Percentiles rank a stretch among this genome's conserved stretches.
phyloP scores from a whole-genome alignment of 2,329 filamentous ascomycete species.

The Amylocarpus encephaloides region DNA sequence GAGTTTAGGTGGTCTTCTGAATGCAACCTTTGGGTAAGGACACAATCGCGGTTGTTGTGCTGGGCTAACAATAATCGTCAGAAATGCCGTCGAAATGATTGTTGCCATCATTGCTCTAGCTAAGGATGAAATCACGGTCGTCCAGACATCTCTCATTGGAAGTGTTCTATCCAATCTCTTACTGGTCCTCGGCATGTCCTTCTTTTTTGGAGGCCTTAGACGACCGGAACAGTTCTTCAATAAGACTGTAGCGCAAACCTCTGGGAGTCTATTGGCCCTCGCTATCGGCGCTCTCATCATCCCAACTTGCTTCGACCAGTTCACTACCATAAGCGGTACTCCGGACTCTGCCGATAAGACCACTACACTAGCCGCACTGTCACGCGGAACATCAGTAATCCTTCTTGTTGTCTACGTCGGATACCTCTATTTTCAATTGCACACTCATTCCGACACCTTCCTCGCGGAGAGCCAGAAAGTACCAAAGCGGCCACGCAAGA shows the following conservation, averaged over 20 bases:
- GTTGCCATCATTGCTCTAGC: constrained; percentile 78
- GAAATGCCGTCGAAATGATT: constrained; percentile 83
- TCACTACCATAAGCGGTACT: constrained; percentile 39
- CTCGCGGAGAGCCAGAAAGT: constrained; percentile 74
- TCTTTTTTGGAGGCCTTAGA: constrained; percentile 68
- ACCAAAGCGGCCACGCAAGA: constrained; percentile 47
- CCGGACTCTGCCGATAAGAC: constrained; percentile 25
- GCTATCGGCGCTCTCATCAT: constrained; percentile 78
- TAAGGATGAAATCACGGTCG: constrained; percentile 64
- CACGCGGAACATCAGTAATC: constrained; percentile 70
- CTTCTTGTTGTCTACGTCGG: constrained; percentile 75
- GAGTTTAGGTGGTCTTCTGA: constrained; percentile 79
- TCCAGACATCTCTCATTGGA: constrained; percentile 87
- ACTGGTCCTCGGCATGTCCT: constrained; percentile 85
- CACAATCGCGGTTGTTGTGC: neutral
- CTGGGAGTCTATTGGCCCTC: constrained; percentile 61
- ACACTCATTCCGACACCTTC: constrained; percentile 76
- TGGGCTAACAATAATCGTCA: constrained; percentile 29
- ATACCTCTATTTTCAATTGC: constrained; percentile 87
- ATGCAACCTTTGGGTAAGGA: constrained; percentile 76
- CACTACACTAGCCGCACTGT: constrained; percentile 51
- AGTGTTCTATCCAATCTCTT: constrained; percentile 88
- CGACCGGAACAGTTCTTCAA: constrained; percentile 85
- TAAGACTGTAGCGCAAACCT: constrained; percentile 83
- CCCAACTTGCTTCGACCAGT: constrained; percentile 74